Evolutionary conservation across 345 rosid species (phyloP), one percentile per base, ranked within the genome.

Genomic region (Salix brachista): DNA sequence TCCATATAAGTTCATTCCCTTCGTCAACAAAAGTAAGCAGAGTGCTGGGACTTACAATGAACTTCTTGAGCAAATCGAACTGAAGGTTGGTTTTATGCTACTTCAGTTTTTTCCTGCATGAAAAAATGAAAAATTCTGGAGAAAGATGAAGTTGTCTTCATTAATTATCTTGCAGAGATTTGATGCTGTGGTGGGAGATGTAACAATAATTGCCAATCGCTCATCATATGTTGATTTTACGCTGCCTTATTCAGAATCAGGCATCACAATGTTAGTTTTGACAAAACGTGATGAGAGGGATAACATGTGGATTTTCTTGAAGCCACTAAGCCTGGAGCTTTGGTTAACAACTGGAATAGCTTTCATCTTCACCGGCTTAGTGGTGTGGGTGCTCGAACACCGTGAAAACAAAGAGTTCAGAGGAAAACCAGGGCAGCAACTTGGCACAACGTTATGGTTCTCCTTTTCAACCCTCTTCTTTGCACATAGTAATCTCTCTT

Each of bases 341-440:
- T 78, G 82, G 84, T 30, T 75, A 11, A 44, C 79, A n/a, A 77
- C 25, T 25, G 23, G 25, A 4, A 6, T 12, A 1, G 65, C 77
- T 12, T 78, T 68, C 69, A 52, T 75, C 39, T 46, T 75, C 32
- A 82, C n/a, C 0, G 91, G 89, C 2, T 30, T 78, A 5, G 75
- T 87, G 26, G 86, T 87, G 21, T 88, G 92, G 90, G 71, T 88
- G 19, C 78, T 89, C n/a, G 93, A 91, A 78, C 88, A 79, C 68
- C 54, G 52, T 4, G 70, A 71, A 19, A 87, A 88, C 69, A 7
- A 5, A 0, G 87, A 81, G 16, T 87, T 91, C 73, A 80, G 81
- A 2, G 92, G 93, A 14, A 52, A 90, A 8, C 72, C 80, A 32
- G 4, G 72, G 14, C 65, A 83, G 30, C 82, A 78, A 21, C 36